Percentiles rank a stretch among this genome's conserved stretches.
phyloP scores from a whole-genome alignment of 2,329 filamentous ascomycete species.

The Capronia americana region DNA sequence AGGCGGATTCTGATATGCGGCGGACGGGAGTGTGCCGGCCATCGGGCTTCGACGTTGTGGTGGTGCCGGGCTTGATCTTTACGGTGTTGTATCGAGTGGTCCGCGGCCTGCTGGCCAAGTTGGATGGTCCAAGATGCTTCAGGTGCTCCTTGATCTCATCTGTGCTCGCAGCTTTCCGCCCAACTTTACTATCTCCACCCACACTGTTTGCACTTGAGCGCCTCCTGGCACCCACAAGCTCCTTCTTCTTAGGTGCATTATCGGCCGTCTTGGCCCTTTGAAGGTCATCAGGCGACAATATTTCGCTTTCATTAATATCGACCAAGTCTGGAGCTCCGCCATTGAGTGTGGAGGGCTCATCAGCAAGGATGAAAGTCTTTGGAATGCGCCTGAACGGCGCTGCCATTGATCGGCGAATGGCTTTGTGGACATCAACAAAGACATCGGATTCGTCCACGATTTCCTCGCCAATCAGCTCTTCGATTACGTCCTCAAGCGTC shows the following conservation, averaged over 20 bases:
- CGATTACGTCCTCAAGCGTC: constrained; percentile 96
- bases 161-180: constrained; percentile 58
- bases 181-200: constrained; percentile 42
- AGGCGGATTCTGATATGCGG: constrained; percentile 41
- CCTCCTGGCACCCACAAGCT: constrained; percentile 41
- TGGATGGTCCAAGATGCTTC: constrained; percentile 69
- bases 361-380: constrained; percentile 59
- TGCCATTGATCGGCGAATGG: constrained; percentile 84
- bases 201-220: constrained; percentile 43
- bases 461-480: constrained; percentile 98
- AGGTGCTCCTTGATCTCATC: constrained; percentile 65
- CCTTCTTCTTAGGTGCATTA: constrained; percentile 43
- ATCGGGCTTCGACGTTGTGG: constrained; percentile 45
- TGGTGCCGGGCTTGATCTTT: constrained; percentile 67
- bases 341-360: constrained; percentile 42
- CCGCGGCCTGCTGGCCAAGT: constrained; percentile 65
- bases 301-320: constrained; percentile 56
- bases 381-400: constrained; percentile 78
- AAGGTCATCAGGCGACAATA: constrained; percentile 40
- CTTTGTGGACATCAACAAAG: constrained; percentile 97
- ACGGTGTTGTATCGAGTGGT: constrained; percentile 67
- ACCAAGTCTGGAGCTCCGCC: constrained; percentile 45
- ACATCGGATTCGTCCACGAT: constrained; percentile 99
- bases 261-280: constrained; percentile 36
- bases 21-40: constrained; percentile 47